Evolutionary conservation across 768 basidiomycete species (phyloP).

Genomic region (Lactarius tabidus): DNA sequence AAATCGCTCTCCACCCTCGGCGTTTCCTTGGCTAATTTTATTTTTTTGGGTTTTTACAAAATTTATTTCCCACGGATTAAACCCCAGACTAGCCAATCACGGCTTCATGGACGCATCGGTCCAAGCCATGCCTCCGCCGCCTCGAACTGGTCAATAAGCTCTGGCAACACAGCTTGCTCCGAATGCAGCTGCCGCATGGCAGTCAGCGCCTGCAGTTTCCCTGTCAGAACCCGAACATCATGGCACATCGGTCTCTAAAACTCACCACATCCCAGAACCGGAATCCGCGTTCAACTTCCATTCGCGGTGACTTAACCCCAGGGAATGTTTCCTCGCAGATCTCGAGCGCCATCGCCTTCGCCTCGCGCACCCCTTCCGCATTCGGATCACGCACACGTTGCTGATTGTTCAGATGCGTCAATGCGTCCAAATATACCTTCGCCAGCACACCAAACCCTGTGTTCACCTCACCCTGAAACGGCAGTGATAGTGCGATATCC

Average conservation of each 20-base stretch:
- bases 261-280: constrained; percentile 98
- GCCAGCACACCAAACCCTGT: constrained; percentile 97
- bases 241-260: constrained; percentile 27
- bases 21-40: constrained; percentile 11
- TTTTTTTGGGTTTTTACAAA: background rate
- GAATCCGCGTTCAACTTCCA: constrained; percentile 94
- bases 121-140: constrained; percentile 91
- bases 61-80: constrained; percentile 12
- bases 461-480: constrained; percentile 95
- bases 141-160: constrained; percentile 94
- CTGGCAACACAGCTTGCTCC: constrained; percentile 74
- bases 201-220: constrained; percentile 58
- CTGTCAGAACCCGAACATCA: constrained; percentile 20
- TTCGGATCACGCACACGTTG: constrained; percentile 73
- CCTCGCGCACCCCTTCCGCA: constrained; percentile 73
- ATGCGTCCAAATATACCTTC: constrained; percentile 93
- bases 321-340: constrained; percentile 94
- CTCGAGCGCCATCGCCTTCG: constrained; percentile 82
- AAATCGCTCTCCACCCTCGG: constrained; percentile 4
- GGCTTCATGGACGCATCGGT: constrained; percentile 79
- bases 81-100: constrained; percentile 9
- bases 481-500: constrained; percentile 87
- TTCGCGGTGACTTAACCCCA: constrained; percentile 81
- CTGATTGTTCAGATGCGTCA: constrained; percentile 82
- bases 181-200: constrained; percentile 88